Percentiles rank a stretch among this genome's conserved stretches.
phyloP scores from a whole-genome alignment of 2,329 filamentous ascomycete genomes.

The Venturia aucupariae region DNA sequence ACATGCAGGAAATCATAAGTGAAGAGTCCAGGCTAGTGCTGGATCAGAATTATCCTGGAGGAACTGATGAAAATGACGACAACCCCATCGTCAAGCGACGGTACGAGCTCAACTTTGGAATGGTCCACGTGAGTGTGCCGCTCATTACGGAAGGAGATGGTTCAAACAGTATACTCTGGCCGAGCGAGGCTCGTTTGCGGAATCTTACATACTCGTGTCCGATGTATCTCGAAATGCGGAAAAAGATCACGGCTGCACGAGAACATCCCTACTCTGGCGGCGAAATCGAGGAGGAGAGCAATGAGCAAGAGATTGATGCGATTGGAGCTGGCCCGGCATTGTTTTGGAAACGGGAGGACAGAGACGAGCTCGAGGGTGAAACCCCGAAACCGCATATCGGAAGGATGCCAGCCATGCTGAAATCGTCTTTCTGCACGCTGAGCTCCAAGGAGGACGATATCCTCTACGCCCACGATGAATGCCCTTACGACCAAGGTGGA shows the following conservation, averaged over 20 bases:
- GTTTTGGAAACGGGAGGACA: conserved; percentile 41
- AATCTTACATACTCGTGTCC: conserved; percentile 94
- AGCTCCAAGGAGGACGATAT: conserved; percentile 75
- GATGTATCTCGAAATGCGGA: conserved; percentile 80
- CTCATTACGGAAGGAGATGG: conserved; percentile 91
- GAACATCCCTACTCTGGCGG: conserved; percentile 54
- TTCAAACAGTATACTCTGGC: conserved; percentile 72
- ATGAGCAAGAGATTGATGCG: conserved; percentile 37
- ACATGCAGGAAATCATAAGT: conserved; percentile 87
- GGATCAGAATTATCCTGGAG: conserved; percentile 78
- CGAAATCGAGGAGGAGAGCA: conserved; percentile 60
- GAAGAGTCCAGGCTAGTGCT: conserved; percentile 89
- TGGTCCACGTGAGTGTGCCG: conserved; percentile 78
- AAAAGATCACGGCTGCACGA: conserved; percentile 73
- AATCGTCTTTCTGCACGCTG: conserved; percentile 89
- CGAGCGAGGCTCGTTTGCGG: conserved; percentile 89
- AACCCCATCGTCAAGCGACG: conserved; percentile 74
- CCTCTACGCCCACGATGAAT: conserved; percentile 88
- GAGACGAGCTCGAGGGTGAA: conserved; percentile 25
- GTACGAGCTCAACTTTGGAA: conserved; percentile 92
- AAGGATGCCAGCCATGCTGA: conserved; percentile 95
- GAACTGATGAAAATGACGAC: conserved; percentile 50
- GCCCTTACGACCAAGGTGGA: conserved; percentile 94
- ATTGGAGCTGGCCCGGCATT: conserved; percentile 26
- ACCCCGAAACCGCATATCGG: conserved; percentile 68